Evolutionary conservation across 2,329 filamentous ascomycete genomes (phyloP).

Genomic region (Fusarium vanettenii): DNA sequence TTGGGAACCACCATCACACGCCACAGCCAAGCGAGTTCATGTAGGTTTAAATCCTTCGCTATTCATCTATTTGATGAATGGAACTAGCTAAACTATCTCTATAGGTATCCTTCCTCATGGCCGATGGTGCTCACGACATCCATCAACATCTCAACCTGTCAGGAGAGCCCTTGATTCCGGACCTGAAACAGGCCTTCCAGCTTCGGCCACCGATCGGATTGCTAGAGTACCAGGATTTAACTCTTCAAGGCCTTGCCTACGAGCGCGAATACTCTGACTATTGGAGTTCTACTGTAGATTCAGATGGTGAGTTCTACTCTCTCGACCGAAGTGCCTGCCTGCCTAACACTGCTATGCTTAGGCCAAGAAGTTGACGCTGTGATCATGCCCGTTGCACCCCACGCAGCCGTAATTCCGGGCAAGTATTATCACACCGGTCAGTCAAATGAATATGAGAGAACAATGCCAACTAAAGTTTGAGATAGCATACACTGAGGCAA

Average conservation of each 20-base stretch:
- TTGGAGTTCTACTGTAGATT: constrained; percentile 66
- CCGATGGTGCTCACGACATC: constrained; percentile 51
- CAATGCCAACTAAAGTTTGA: not conserved
- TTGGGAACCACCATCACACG: constrained; percentile 25
- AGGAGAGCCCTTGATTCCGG: constrained; percentile 63
- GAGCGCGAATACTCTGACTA: constrained; percentile 72
- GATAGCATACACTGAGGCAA: constrained; percentile 48
- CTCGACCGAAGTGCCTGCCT: not conserved
- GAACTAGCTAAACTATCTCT: not conserved
- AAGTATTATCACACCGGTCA: constrained; percentile 54
- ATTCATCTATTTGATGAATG: not conserved
- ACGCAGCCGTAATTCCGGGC: constrained; percentile 59
- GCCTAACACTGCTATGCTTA: not conserved
- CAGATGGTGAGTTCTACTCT: constrained; percentile 56
- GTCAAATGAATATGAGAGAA: not conserved
- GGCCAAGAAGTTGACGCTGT: constrained; percentile 66
- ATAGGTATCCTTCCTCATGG: constrained; percentile 45
- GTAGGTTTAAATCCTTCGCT: not conserved
- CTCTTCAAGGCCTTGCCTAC: constrained; percentile 64
- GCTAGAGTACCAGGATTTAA: constrained; percentile 55
- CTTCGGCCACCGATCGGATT: constrained; percentile 39
- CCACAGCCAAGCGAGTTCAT: constrained; percentile 20
- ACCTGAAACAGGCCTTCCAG: constrained; percentile 51
- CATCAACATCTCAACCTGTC: constrained; percentile 63
- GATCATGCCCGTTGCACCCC: constrained; percentile 62